phyloP scores from a whole-genome alignment of 2,329 filamentous ascomycete genomes.

The Teratosphaeria epicoccoides region DNA sequence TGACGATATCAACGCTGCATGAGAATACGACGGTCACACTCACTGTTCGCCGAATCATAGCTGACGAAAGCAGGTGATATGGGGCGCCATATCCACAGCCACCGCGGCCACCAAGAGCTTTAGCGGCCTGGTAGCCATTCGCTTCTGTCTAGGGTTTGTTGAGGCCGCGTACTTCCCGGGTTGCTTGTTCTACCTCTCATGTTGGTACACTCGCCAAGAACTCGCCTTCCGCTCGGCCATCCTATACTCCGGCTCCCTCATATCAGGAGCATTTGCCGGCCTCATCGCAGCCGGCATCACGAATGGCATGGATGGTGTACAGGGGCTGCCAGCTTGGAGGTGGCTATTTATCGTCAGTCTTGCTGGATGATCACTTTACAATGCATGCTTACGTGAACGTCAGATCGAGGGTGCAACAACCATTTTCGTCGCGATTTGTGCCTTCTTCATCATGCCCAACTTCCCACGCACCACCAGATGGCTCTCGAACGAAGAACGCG shows the following conservation, averaged over 20 bases:
- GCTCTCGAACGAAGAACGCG: slow-evolving; percentile 22
- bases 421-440: slow-evolving; percentile 20
- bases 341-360: slow-evolving; percentile 12
- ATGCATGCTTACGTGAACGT: slow-evolving; percentile 30
- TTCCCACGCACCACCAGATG: slow-evolving; percentile 26
- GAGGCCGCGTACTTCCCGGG: slow-evolving; percentile 37
- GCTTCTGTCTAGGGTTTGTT: slow-evolving; percentile 32
- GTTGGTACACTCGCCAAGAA: slow-evolving; percentile 40
- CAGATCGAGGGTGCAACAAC: slow-evolving; percentile 21
- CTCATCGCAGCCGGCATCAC: slow-evolving; percentile 45
- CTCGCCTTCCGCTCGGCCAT: slow-evolving; percentile 42
- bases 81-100: slow-evolving; percentile 25
- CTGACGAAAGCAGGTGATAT: slow-evolving; percentile 12
- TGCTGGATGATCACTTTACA: background rate
- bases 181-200: slow-evolving; percentile 30
- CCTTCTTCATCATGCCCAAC: slow-evolving; percentile 29
- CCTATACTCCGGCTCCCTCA: slow-evolving; percentile 41
- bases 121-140: slow-evolving; percentile 26
- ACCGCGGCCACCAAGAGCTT: slow-evolving; percentile 28
- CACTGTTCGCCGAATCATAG: background rate
- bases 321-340: slow-evolving; percentile 27
- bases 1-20: background rate
- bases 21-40: background rate
- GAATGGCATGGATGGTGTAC: slow-evolving; percentile 26
- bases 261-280: slow-evolving; percentile 43